A percentile compares a stretch with the other conserved stretches of the same genome.
These are phyloP conservation scores for Fusarium sacchari DNA, from an alignment of 2,329 filamentous ascomycete species.

Conservation along the genomic window DNA sequence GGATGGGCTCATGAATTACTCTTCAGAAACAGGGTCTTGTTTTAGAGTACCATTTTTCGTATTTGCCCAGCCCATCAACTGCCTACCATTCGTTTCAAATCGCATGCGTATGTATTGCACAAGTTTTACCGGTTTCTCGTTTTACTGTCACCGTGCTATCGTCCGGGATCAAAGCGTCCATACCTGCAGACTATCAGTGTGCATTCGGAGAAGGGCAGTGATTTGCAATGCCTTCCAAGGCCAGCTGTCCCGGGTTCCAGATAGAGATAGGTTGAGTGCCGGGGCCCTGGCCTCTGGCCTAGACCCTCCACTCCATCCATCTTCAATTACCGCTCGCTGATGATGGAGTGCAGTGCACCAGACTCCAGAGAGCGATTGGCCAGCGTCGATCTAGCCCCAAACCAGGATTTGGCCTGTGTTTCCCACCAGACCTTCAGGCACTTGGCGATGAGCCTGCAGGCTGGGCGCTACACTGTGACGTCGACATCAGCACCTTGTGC, in stretches of 20 bases:
- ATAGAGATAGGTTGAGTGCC: background rate
- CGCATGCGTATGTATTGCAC: slow-evolving; percentile 1
- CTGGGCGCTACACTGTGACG: slow-evolving; percentile 37
- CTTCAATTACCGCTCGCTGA: slow-evolving; percentile 19
- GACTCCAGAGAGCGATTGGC: slow-evolving; percentile 12
- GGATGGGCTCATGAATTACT: slow-evolving; percentile 1
- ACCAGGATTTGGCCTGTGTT: slow-evolving; percentile 30
- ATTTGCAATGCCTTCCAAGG: slow-evolving; percentile 8
- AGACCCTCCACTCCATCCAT: background rate
- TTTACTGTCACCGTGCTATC: slow-evolving; percentile 15
- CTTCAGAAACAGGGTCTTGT: slow-evolving; percentile 21
- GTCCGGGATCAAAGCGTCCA: slow-evolving; percentile 8
- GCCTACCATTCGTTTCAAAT: slow-evolving; percentile 13
- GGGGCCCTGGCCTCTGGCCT: background rate
- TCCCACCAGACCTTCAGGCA: slow-evolving; percentile 30
- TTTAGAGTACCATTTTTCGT: slow-evolving; percentile 15
- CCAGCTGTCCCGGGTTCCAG: slow-evolving; percentile 1
- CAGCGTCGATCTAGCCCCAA: slow-evolving; percentile 30
- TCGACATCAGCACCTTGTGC: slow-evolving; percentile 34
- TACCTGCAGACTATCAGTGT: background rate
- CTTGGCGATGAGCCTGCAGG: slow-evolving; percentile 34
- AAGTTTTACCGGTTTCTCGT: slow-evolving; percentile 15
- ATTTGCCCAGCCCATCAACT: background rate
- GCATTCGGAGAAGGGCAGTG: slow-evolving; percentile 2
- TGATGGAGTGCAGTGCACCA: slow-evolving; percentile 1